These are phyloP conservation scores for Epichloe gansuensis DNA, from an alignment of 2,329 filamentous ascomycete species.

Conservation along the genomic window DNA sequence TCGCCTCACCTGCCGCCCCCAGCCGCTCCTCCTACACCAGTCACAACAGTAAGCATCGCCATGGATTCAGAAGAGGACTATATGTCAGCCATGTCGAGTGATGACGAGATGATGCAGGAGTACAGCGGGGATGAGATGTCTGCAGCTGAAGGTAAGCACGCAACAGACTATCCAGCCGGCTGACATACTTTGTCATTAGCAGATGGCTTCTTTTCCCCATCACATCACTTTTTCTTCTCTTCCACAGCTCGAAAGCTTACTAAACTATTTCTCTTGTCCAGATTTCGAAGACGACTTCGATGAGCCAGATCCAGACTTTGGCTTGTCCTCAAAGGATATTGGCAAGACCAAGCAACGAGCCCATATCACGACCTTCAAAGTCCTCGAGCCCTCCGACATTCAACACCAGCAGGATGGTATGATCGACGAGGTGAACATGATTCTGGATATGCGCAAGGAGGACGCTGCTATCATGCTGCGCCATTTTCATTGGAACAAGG, in stretches of 20 bases:
- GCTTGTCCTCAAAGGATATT: slow-evolving; percentile 45
- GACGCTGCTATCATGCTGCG: slow-evolving; percentile 83
- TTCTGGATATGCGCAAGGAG: slow-evolving; percentile 80
- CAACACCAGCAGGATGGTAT: slow-evolving; percentile 75
- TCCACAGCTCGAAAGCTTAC: neutral
- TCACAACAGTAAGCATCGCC: slow-evolving; percentile 40
- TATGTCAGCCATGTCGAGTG: slow-evolving; percentile 69
- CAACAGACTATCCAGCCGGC: neutral
- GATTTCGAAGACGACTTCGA: slow-evolving; percentile 48
- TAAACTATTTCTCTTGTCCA: slow-evolving; percentile 11
- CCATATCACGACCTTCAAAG: slow-evolving; percentile 76
- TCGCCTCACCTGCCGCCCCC: slow-evolving; percentile 38
- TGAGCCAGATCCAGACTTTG: slow-evolving; percentile 43
- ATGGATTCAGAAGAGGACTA: slow-evolving; percentile 98
- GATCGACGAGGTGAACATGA: slow-evolving; percentile 80
- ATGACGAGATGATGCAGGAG: slow-evolving; percentile 61
- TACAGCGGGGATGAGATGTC: slow-evolving; percentile 63
- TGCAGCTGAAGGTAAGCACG: slow-evolving; percentile 33
- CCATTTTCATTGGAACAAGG: slow-evolving; percentile 91
- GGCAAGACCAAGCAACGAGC: slow-evolving; percentile 59
- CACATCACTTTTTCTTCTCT: neutral
- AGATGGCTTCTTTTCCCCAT: slow-evolving; percentile 3
- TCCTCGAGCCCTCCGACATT: slow-evolving; percentile 70
- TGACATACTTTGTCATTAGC: no score
- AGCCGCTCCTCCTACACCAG: slow-evolving; percentile 45